Percentiles rank a stretch among this genome's conserved stretches.
phyloP scores from a whole-genome alignment of 179 eudicot species.

The Gypsophila paniculata region DNA sequence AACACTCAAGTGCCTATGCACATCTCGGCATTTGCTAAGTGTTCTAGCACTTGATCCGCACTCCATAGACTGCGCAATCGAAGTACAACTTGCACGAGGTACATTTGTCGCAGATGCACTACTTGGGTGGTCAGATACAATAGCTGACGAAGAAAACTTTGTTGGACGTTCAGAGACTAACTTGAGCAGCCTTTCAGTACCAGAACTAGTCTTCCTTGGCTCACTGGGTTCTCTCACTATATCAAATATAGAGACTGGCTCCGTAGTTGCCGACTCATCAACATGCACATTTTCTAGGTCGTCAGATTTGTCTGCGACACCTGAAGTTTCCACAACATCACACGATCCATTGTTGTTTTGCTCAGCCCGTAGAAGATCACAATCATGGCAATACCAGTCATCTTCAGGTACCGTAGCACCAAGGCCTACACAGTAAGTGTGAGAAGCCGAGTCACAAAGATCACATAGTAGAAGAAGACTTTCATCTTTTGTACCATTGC shows the following conservation, averaged over 20 bases:
- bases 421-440: slow-evolving; percentile 83
- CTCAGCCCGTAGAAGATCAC: slow-evolving; percentile 58
- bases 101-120: slow-evolving; percentile 7
- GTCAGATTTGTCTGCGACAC: slow-evolving; percentile 1
- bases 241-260: slow-evolving; percentile 48
- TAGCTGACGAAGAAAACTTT: slow-evolving; percentile 23
- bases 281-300: not conserved
- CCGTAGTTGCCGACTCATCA: slow-evolving; percentile 20
- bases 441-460: slow-evolving; percentile 74
- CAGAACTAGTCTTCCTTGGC: slow-evolving; percentile 24
- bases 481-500: slow-evolving; percentile 53
- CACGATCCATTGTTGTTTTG: slow-evolving; percentile 36
- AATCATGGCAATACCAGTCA: slow-evolving; percentile 84
- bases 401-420: slow-evolving; percentile 82
- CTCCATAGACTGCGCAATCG: slow-evolving; percentile 4
- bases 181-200: slow-evolving; percentile 35
- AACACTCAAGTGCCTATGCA: slow-evolving; percentile 47
- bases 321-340: slow-evolving; percentile 20
- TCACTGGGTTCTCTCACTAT: slow-evolving; percentile 45
- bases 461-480: slow-evolving; percentile 70
- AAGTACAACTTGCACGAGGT: slow-evolving; percentile 11
- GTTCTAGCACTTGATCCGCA: slow-evolving; percentile 52
- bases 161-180: slow-evolving; percentile 20
- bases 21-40: slow-evolving; percentile 50
- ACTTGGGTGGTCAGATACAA: slow-evolving; percentile 19